Base-by-base conservation (phyloP, 495 filamentous ascomycete species). In the Extremus antarcticus region DNA sequence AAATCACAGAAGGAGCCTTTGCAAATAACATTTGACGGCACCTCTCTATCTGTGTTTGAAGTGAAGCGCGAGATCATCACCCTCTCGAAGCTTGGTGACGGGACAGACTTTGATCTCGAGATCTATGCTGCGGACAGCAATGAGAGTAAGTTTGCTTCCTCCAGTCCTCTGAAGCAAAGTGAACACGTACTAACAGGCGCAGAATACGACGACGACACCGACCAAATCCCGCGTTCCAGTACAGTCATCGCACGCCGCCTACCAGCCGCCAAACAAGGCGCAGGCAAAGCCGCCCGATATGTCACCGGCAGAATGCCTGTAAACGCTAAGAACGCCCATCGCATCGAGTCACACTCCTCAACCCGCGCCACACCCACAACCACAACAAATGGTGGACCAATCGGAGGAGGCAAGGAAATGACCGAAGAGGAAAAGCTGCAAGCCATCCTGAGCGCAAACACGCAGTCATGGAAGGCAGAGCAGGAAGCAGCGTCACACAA, bases 201-300 rank as follows among this genome's bases (percentile, higher is more conserved):
- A 95, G 94, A 88, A 68, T 96, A 96, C 64, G 88, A 95, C 61
- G 92, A 99, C 75, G 92, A 99, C 67, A 96, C 92, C 10, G 85
- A 84, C 17, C 87, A 95, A 54, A 95, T 99, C 46, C 87, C 91
- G 38, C 85, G 92, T 57, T 95, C 91, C 3, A 95, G 88, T 17
- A 88, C 90, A 3, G 87, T 97, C 55, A 86, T 96, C 64, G 92
- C 92, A 16, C 84, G 86, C 41, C 85, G 92, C 57, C 74, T 92
- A 54, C 94, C 94, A 20, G 85, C 92, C 4, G 75, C 76, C 60
- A 82, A 88, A 62, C 80, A 82, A 20, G 88, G 94, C 35, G 80
- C 83, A 63, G 92, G 92, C 50, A 82, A 86, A 55, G 92, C 92
- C 51, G 90, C 92, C 60, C 82, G 92, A 63, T 99, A 99, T 76